phyloP scores from a whole-genome alignment of 2,329 filamentous ascomycete genomes.

The Sarocladiaceae sp. region DNA sequence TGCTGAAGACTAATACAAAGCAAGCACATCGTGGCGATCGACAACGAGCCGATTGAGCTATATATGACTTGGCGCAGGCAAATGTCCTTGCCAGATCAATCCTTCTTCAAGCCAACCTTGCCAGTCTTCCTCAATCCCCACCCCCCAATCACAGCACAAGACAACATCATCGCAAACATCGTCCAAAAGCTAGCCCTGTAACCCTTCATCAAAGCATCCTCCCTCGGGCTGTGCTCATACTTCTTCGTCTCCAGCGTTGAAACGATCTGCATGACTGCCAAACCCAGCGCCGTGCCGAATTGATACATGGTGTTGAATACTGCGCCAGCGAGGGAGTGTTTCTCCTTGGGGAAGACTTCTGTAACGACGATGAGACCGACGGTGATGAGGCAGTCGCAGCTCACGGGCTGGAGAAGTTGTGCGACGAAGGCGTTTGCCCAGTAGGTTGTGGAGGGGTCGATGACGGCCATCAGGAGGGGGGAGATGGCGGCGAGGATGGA shows the following conservation, averaged over 20 bases:
- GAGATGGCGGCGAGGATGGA: slow-evolving; percentile 38
- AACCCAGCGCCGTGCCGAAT: slow-evolving; percentile 47
- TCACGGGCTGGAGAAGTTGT: slow-evolving; percentile 36
- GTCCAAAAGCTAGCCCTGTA: slow-evolving; percentile 48
- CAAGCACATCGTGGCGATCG: no score
- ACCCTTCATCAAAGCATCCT: slow-evolving; percentile 37
- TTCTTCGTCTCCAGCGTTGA: slow-evolving; percentile 32
- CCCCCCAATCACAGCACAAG: slow-evolving; percentile 31
- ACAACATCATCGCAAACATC: slow-evolving; percentile 42
- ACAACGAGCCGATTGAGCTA: no score
- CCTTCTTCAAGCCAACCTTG: slow-evolving; percentile 42
- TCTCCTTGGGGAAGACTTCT: slow-evolving; percentile 50
- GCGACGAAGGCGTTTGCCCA: slow-evolving; percentile 44
- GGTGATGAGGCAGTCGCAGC: slow-evolving; percentile 48
- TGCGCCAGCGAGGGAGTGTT: slow-evolving; percentile 54
- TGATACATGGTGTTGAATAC: slow-evolving; percentile 58
- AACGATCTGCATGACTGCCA: slow-evolving; percentile 44
- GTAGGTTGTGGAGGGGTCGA: slow-evolving; percentile 43
- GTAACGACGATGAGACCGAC: slow-evolving; percentile 51
- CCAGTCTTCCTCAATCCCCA: slow-evolving; percentile 38
- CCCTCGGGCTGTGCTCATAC: slow-evolving; percentile 10
- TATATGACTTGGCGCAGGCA: no score
- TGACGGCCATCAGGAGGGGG: slow-evolving; percentile 52
- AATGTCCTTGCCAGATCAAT: no score
- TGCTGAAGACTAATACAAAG: no score